These are phyloP conservation scores for Apiotrichum gamsii DNA, from an alignment of 1,284 basidiomycete genomes.

Conservation along the genomic window DNA sequence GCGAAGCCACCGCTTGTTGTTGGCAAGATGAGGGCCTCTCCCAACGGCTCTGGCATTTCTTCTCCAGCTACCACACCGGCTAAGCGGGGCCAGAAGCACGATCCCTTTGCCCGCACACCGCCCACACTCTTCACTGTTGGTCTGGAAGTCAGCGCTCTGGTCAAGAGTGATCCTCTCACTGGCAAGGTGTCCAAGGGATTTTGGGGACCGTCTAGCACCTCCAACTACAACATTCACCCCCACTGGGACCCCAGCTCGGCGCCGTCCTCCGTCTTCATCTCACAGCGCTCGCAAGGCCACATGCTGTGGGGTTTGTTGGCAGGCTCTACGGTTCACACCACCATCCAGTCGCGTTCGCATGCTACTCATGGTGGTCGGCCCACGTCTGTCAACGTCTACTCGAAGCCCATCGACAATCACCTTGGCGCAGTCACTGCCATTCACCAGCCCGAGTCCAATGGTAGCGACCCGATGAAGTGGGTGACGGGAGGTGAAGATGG, in stretches of 20 bases:
- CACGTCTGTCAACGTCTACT: conserved; percentile 31
- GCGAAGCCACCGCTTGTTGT: conserved; percentile 19
- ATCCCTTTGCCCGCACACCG: conserved; percentile 36
- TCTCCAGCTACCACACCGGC: background rate
- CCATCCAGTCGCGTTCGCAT: conserved; percentile 31
- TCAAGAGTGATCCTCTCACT: conserved; percentile 40
- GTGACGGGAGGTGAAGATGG: conserved; percentile 43
- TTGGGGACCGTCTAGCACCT: conserved; percentile 33
- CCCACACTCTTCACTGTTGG: conserved; percentile 39
- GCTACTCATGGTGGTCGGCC: conserved; percentile 35
- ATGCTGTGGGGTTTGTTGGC: conserved; percentile 40
- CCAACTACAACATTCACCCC: conserved; percentile 40
- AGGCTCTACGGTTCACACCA: conserved; percentile 40
- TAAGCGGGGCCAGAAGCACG: conserved; percentile 40
- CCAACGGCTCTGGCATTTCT: background rate
- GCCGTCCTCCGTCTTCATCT: conserved; percentile 27
- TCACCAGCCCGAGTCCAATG: conserved; percentile 21
- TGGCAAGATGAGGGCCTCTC: conserved; percentile 21
- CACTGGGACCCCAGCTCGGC: conserved; percentile 29
- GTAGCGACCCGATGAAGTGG: conserved; percentile 25
- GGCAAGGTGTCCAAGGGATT: conserved; percentile 44
- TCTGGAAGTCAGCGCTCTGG: conserved; percentile 32
- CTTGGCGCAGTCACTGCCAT: conserved; percentile 31
- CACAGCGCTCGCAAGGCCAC: conserved; percentile 28
- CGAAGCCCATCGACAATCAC: conserved; percentile 25